Evolutionary conservation across 2,329 filamentous ascomycete species (phyloP), one percentile per base, ranked within the genome.

Genomic region (Pseudogymnoascus verrucosus): DNA sequence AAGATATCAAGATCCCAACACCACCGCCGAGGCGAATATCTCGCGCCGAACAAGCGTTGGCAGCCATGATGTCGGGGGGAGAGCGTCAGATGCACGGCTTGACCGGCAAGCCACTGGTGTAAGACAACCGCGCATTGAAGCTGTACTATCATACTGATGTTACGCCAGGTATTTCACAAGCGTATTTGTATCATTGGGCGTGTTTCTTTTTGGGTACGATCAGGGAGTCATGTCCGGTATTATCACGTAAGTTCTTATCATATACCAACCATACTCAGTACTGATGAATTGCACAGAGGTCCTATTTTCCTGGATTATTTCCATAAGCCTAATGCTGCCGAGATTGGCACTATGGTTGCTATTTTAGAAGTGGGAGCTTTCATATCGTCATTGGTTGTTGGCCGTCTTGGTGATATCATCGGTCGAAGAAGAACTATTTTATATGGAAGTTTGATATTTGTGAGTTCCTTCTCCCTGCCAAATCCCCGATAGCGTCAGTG

Each of bases 341-440:
- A 96, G 74, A 88, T 99, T 65, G 95, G 93, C 65, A 98, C 93
- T 28, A 98, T 98, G 89, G 95, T 99, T 64, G 93, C 95, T 68
- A 98, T 99, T 71, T 84, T 99, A 65, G 93, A 97, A 78, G 81
- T 98, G 62, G 95, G 95, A 65, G 95, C 95, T 39, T 89, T 99
- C 67, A 89, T 96, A 71, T 89, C 93, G 19, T 98, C 93, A 1
- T 78, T 99, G 10, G 76, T 88, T 31, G 91, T 98, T 37, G 95
- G 95, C 60, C 87, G 89, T 66, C 85, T 98, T 64, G 95, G 95
- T 69, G 95, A 99, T 74, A 84, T 96, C 64, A 90, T 98, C 66
- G 95, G 95, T 63, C 87, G 95, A 66, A 85, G 92, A 67, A 89
- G 83, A 73, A 97, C 93, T 5, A 98, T 99, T 69, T 79, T 98